Conservation (phyloP, 73 alveolate genomes). For the Paramecium tetraurelia region DNA sequence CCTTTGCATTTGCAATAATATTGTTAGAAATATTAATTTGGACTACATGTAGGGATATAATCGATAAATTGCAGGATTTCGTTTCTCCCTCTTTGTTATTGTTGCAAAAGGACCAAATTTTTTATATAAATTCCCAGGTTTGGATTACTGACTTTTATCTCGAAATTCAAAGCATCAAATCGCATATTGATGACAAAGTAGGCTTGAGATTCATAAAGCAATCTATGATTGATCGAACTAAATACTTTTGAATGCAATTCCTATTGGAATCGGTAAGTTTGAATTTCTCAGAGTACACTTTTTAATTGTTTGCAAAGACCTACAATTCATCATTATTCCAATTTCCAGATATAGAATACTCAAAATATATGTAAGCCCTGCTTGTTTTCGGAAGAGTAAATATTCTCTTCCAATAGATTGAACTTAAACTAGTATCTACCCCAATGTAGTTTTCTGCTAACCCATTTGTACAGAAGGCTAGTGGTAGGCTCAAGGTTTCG, state of each 20-base stretch:
- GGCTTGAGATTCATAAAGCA: background rate
- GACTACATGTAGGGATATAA: background rate
- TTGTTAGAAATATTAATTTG: background rate
- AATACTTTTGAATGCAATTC: background rate
- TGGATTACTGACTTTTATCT: background rate
- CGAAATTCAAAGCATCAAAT: background rate
- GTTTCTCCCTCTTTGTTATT: background rate
- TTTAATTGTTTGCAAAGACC: background rate
- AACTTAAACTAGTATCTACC: background rate
- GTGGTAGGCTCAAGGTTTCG: background rate
- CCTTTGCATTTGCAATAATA: background rate
- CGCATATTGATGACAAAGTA: background rate
- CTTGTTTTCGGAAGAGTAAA: background rate
- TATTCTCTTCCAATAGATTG: background rate
- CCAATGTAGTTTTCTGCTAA: background rate
- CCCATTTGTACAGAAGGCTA: background rate
- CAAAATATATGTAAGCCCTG: background rate
- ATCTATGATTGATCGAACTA: background rate
- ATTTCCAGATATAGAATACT: background rate
- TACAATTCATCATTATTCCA: background rate
- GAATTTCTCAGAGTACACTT: background rate
- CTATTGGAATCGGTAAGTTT: background rate
- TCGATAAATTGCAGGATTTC: background rate
- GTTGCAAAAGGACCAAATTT: background rate
- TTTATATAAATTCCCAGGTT: background rate